These are phyloP conservation scores for Falciphora oryzae DNA, from an alignment of 2,329 filamentous ascomycete species.

Conservation along the genomic window DNA sequence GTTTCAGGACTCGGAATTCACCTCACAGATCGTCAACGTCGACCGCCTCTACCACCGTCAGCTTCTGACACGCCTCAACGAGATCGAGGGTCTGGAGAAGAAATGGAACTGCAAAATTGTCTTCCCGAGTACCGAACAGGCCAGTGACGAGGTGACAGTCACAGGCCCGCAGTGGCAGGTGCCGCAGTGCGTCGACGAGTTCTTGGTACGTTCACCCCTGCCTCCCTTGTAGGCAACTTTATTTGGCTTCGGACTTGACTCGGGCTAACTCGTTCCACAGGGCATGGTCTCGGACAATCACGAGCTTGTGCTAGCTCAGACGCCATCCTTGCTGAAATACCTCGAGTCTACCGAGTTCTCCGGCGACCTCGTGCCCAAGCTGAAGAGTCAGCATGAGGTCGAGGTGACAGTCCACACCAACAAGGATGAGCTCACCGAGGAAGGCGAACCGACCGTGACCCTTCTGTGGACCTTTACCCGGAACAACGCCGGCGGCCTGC, in stretches of 20 bases:
- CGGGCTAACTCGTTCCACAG: constrained; percentile 37
- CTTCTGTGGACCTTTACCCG: constrained; percentile 82
- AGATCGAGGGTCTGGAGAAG: constrained; percentile 94
- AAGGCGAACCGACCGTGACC: constrained; percentile 52
- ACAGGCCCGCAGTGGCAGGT: constrained; percentile 98
- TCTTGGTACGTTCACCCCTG: constrained; percentile 55
- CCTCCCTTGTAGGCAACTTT: not conserved
- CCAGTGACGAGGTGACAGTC: constrained; percentile 91
- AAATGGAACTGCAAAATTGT: constrained; percentile 99
- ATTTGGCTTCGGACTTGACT: constrained; percentile 6
- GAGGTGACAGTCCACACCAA: constrained; percentile 70
- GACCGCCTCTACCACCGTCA: constrained; percentile 94
- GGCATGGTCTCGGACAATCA: constrained; percentile 98
- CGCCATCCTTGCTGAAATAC: constrained; percentile 70
- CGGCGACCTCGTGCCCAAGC: constrained; percentile 72
- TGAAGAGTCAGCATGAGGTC: constrained; percentile 89
- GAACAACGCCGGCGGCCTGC: constrained; percentile 92
- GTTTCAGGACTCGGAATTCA: constrained; percentile 83
- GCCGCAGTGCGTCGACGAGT: constrained; percentile 91
- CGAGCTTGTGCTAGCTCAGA: constrained; percentile 77
- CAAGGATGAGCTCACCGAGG: constrained; percentile 50
- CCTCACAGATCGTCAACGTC: constrained; percentile 86
- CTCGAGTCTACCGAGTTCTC: constrained; percentile 77
- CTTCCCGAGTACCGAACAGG: constrained; percentile 95
- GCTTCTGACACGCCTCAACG: constrained; percentile 77